These are phyloP conservation scores for Penicillium ucsense DNA, from an alignment of 495 filamentous ascomycete species.

Conservation along the genomic window DNA sequence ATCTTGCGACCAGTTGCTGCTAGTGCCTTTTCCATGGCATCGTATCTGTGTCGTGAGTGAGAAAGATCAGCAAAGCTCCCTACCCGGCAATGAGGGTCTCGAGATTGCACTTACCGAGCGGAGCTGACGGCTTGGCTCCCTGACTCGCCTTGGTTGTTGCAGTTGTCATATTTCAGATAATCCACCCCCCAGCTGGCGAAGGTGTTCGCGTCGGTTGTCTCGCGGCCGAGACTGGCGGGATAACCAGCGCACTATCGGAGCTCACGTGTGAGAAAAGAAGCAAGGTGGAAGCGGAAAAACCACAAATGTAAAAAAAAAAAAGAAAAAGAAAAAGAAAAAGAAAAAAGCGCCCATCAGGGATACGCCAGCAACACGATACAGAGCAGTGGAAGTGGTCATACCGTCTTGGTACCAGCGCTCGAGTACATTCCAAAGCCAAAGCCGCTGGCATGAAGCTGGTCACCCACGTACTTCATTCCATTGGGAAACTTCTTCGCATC, in stretches of 20 bases:
- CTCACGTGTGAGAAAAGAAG: background rate
- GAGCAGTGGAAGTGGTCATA: background rate
- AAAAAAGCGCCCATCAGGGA: too few species aligned
- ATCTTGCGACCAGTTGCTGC: background rate
- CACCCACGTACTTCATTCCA: background rate
- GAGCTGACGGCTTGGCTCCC: background rate
- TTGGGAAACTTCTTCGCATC: background rate
- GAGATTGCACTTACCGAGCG: background rate
- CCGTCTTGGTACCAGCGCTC: background rate
- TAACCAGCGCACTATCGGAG: background rate
- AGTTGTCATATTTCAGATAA: background rate
- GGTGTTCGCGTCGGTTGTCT: background rate
- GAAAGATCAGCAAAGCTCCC: background rate
- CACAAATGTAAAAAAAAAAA: background rate
- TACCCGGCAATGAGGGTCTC: background rate
- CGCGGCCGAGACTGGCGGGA: background rate
- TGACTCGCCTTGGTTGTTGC: background rate
- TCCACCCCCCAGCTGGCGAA: background rate
- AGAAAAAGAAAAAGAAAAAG: background rate
- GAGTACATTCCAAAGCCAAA: background rate
- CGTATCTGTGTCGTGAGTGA: background rate
- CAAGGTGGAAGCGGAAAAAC: background rate
- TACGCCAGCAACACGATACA: too few species aligned
- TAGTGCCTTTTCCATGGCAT: background rate
- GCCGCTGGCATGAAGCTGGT: background rate